Percentiles rank a stretch among this genome's conserved stretches.
Conservation (phyloP, 2,329 filamentous ascomycete genomes). For the Talaromyces sp. region DNA sequence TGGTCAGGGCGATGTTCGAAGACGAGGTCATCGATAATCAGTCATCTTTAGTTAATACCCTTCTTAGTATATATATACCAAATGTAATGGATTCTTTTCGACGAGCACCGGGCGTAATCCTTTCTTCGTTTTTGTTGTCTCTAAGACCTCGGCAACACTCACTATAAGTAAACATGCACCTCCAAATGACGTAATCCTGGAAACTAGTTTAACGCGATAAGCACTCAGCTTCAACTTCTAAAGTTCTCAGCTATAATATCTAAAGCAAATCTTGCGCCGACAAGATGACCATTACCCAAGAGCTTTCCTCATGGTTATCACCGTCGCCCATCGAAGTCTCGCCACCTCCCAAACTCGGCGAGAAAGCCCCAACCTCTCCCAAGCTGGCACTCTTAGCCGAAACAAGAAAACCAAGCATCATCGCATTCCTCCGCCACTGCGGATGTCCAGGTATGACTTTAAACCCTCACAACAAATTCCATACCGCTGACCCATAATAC, state of each 20-base stretch:
- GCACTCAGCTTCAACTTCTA: no score
- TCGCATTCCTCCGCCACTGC: conserved; percentile 14
- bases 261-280: no score
- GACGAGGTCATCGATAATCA: conserved; percentile 38
- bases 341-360: neutral
- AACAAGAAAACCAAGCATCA: conserved; percentile 6
- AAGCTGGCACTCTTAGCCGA: neutral
- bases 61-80: conserved; percentile 4
- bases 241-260: no score
- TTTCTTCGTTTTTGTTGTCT: no score
- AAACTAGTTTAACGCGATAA: no score
- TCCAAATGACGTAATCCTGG: no score
- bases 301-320: conserved; percentile 3
- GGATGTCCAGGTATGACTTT: conserved; percentile 9
- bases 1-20: conserved; percentile 33
- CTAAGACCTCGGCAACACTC: no score
- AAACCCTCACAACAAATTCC: no score
- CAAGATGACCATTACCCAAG: conserved; percentile 10
- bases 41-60: neutral
- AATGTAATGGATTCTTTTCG: conserved; percentile 5
- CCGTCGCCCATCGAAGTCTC: neutral
- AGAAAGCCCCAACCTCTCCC: conserved; percentile 3
- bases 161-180: no score
- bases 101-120: no score
- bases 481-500: neutral